A percentile compares a stretch with the other conserved stretches of the same genome.
Conservation (phyloP, 164 flowering plant species). For the Kingdonia uniflora region DNA sequence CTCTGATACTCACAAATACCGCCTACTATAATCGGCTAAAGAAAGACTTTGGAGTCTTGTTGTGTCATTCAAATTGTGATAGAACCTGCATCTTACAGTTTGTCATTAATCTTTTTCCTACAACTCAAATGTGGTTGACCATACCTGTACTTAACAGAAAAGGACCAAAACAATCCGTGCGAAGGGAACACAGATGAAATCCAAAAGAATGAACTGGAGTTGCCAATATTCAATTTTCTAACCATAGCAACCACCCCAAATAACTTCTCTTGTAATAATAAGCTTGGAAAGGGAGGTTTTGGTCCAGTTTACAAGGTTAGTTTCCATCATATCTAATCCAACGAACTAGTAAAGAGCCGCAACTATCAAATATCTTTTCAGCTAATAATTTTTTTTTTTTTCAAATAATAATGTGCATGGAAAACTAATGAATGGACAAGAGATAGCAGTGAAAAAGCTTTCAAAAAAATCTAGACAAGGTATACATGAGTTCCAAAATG, state of each 20-base stretch:
- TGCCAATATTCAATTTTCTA: slow-evolving; percentile 1
- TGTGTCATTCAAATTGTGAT: no score
- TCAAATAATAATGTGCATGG: background rate
- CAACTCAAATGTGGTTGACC: background rate
- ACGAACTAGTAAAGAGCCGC: no score
- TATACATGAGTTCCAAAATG: slow-evolving; percentile 2
- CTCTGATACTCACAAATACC: no score
- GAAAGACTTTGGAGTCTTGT: no score
- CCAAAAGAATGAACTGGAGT: background rate
- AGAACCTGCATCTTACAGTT: no score
- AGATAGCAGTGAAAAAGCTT: slow-evolving; percentile 6
- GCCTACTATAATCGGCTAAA: no score
- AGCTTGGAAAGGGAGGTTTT: slow-evolving; percentile 7
- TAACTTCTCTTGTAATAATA: background rate
- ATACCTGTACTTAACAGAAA: background rate
- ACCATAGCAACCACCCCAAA: background rate
- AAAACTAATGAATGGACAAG: background rate
- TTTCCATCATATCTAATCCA: background rate
- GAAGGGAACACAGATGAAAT: background rate
- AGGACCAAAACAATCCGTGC: background rate
- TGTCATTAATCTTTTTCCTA: no score
- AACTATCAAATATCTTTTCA: background rate
- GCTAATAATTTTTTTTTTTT: background rate
- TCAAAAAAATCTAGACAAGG: slow-evolving; percentile 5
- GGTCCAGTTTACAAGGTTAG: slow-evolving; percentile 10